These are phyloP conservation scores for Pseudocercospora fijiensis DNA, from an alignment of 2,329 filamentous ascomycete genomes.

Conservation along the genomic window DNA sequence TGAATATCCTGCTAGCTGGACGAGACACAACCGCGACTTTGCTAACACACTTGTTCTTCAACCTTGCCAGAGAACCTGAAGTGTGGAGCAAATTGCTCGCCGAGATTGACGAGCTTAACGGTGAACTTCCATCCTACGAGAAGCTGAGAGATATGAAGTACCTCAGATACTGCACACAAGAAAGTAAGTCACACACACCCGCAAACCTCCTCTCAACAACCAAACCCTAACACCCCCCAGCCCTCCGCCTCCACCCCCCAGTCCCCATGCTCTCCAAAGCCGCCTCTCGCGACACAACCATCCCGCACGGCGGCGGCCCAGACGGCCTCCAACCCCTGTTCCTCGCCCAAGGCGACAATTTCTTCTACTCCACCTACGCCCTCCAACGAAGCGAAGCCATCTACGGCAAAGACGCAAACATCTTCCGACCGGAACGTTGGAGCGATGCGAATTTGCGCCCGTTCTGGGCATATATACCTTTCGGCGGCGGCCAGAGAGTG, in stretches of 20 bases:
- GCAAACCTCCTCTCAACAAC: neutral
- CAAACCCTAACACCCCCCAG: conserved; percentile 8
- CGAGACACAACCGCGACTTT: conserved; percentile 53
- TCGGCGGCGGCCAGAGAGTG: conserved; percentile 44
- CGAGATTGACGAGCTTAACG: conserved; percentile 27
- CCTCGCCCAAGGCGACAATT: conserved; percentile 32
- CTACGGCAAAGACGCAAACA: conserved; percentile 15
- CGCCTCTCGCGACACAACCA: conserved; percentile 69
- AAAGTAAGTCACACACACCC: conserved; percentile 24
- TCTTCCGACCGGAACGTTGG: conserved; percentile 19
- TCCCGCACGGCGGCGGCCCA: conserved; percentile 60
- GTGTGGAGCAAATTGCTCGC: conserved; percentile 27
- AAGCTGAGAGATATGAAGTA: conserved; percentile 32
- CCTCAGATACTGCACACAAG: conserved; percentile 63
- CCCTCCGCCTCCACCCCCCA: conserved; percentile 68
- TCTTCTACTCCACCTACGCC: conserved; percentile 32
- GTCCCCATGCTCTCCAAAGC: conserved; percentile 75
- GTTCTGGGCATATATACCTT: conserved; percentile 20
- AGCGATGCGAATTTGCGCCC: conserved; percentile 21
- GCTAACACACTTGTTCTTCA: conserved; percentile 45
- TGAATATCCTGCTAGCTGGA: conserved; percentile 53
- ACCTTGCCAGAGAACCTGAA: conserved; percentile 24
- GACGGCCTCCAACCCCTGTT: conserved; percentile 56
- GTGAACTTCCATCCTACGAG: conserved; percentile 44
- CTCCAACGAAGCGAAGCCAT: conserved; percentile 22